Conservation (phyloP, 2,329 filamentous ascomycete genomes). For the Pseudogymnoascus sp. region DNA sequence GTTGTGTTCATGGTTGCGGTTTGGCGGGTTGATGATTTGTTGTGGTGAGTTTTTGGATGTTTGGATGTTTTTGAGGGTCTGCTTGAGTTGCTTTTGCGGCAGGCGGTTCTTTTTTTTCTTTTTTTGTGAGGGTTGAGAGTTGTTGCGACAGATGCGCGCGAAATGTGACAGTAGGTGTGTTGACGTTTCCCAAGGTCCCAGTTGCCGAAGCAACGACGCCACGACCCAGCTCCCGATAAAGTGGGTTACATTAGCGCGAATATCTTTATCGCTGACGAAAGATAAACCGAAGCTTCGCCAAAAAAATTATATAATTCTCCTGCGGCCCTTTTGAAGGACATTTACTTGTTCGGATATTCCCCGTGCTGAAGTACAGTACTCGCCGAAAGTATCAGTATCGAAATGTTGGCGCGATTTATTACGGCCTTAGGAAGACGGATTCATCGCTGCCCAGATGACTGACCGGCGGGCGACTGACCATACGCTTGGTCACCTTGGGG, state of each 20-base stretch:
- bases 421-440: slow-evolving; percentile 15
- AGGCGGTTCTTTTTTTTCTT: background rate
- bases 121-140: background rate
- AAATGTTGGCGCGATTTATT: slow-evolving; percentile 22
- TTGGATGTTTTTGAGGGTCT: background rate
- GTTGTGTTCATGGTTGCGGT: slow-evolving; percentile 45
- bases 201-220: slow-evolving; percentile 9
- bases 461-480: slow-evolving; percentile 41
- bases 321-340: background rate
- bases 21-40: background rate
- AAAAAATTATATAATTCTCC: background rate
- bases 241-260: background rate
- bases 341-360: slow-evolving; percentile 1
- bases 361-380: background rate
- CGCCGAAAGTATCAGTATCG: slow-evolving; percentile 11
- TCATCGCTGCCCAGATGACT: slow-evolving; percentile 42
- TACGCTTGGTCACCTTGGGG: slow-evolving; percentile 47
- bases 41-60: background rate
- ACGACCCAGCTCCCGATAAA: background rate
- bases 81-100: background rate
- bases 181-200: background rate
- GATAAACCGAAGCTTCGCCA: background rate
- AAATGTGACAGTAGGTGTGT: slow-evolving; percentile 6
- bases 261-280: slow-evolving; percentile 10
- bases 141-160: background rate